Evolutionary conservation across 1,284 basidiomycete genomes (phyloP), one percentile per base, ranked within the genome.

Genomic region (Malassezia pachydermatis): DNA sequence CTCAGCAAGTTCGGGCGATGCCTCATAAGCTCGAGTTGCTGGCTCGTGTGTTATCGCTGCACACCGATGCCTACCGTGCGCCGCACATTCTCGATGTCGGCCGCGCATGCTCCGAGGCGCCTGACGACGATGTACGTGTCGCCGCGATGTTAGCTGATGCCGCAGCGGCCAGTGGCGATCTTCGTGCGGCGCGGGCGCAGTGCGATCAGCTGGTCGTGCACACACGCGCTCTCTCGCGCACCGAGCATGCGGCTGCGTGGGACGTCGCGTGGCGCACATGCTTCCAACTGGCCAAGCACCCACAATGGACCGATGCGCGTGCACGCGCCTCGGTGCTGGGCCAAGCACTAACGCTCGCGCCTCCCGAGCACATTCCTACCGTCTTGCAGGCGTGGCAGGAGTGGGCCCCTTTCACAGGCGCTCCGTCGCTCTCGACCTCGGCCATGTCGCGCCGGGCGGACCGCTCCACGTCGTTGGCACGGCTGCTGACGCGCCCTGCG

Each of bases 181-280:
- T 35, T 11, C 17, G n/a, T 20, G 44, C 44, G 4, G 50, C 50
- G n/a, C 34, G 28, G 7, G 37, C 24, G 5, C 20, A 36, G 11
- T 47, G 50, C 25, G 50, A 52, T 24, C 44, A 34, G 8, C 16
- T 45, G 6, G 50, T 37, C 10, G 5, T 17, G 10, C 33, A 10
- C 24, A 40, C 32, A 19, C 33, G 8, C 10, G 14, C 39, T 20
- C 40, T 45, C n/a, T 23, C 34, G 3, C 37, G 17, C 24, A 14
- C 37, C n/a, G 19, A 17, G 37, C 23, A 41, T 13, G 32, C 17
- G 13, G 33, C 19, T 13, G 49, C 49, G 23, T 35, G 27, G 16
- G 50, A 46, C 22, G 45, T 25, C 4, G 50, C 50, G 19, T 52
- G 50, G 50, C 50, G 50, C 29, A 32, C 50, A 13, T 52, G 50